Evolutionary conservation across 2,329 filamentous ascomycete genomes (phyloP).

Genomic region (Fusarium dimerum): DNA sequence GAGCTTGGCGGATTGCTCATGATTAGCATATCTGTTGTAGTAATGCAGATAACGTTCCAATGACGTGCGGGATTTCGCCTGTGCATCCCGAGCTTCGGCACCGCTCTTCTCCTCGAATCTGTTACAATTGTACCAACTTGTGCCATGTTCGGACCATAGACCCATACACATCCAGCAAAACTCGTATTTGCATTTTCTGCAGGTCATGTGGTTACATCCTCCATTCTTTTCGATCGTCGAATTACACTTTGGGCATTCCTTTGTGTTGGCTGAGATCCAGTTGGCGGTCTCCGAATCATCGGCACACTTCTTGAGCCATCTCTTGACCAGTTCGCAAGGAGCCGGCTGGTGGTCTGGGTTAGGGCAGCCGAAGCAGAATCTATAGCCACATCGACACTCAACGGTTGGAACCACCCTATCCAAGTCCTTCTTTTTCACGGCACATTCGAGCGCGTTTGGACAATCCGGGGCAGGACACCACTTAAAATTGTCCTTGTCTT

Average conservation of each 20-base stretch:
- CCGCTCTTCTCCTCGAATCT: constrained; percentile 96
- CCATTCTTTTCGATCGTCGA: constrained; percentile 99
- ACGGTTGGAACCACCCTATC: constrained; percentile 87
- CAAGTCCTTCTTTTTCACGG: constrained; percentile 84
- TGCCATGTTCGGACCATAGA: constrained; percentile 96
- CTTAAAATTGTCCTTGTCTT: constrained; percentile 92
- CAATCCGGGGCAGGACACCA: constrained; percentile 99
- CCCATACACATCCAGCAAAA: constrained; percentile 99
- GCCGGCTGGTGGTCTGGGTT: constrained; percentile 90
- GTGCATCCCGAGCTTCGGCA: constrained; percentile 83
- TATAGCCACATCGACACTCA: constrained; percentile 77
- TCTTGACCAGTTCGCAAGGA: constrained; percentile 87
- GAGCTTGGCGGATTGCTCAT: constrained; percentile 94
- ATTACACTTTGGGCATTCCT: constrained; percentile 93
- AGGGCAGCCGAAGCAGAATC: constrained; percentile 95
- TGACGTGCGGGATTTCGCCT: constrained; percentile 86
- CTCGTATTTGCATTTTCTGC: constrained; percentile 91
- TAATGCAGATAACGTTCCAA: constrained; percentile 97
- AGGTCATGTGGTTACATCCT: constrained; percentile 98
- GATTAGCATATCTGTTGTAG: constrained; percentile 98
- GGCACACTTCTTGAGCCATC: constrained; percentile 97
- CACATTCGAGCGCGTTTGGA: constrained; percentile 86
- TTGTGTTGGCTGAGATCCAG: constrained; percentile 99
- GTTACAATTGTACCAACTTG: constrained; percentile 99
- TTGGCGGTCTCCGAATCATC: constrained; percentile 98